These are phyloP conservation scores for Tetradesmus lagerheimii DNA, from an alignment of 139 green algal genomes.

Conservation along the genomic window DNA sequence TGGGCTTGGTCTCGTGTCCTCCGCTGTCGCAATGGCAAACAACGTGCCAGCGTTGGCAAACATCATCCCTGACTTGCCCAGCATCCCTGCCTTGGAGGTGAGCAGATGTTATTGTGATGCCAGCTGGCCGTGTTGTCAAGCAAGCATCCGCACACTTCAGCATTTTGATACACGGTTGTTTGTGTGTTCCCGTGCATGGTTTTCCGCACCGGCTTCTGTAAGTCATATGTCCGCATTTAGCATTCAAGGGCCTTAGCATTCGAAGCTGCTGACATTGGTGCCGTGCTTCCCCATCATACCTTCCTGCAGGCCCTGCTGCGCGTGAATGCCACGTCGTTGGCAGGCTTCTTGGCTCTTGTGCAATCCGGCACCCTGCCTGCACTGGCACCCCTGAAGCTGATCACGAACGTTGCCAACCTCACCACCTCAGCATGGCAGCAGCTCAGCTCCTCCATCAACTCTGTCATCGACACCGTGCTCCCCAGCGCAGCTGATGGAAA, in stretches of 20 bases:
- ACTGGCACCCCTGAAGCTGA: background rate
- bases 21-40: too few species aligned
- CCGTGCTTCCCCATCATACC: too few species aligned
- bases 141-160: too few species aligned
- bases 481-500: background rate
- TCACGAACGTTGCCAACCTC: background rate
- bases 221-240: too few species aligned
- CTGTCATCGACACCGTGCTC: background rate
- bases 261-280: too few species aligned
- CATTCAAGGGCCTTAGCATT: too few species aligned
- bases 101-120: background rate
- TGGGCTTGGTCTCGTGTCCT: background rate
- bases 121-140: too few species aligned
- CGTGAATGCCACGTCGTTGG: background rate
- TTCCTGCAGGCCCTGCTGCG: background rate
- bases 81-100: background rate
- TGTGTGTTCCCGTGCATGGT: too few species aligned
- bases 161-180: too few species aligned
- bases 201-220: too few species aligned
- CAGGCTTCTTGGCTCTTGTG: background rate
- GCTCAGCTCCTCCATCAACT: background rate
- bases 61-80: background rate
- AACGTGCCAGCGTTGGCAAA: too few species aligned
- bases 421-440: background rate
- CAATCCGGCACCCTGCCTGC: background rate